These are phyloP conservation scores for Talinum fruticosum DNA, from an alignment of 148 eudicot genomes.

Conservation along the genomic window DNA sequence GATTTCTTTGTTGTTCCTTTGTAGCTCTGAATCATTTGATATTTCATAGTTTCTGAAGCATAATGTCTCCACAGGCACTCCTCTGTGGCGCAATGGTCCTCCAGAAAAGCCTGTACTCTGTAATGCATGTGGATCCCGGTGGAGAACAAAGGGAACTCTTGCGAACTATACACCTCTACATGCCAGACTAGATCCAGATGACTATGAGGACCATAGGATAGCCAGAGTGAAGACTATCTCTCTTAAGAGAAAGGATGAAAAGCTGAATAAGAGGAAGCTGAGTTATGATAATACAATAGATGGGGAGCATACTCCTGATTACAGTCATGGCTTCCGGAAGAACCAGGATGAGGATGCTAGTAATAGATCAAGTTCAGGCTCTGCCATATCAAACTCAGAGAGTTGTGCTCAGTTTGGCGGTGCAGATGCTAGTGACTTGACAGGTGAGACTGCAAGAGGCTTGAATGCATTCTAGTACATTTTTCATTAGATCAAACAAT, in stretches of 20 bases:
- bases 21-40: not conserved
- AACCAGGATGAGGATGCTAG: conserved; percentile 78
- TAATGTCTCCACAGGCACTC: conserved; percentile 63
- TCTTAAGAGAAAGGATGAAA: conserved; percentile 63
- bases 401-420: conserved; percentile 78
- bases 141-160: conserved; percentile 98
- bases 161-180: conserved; percentile 89
- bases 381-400: conserved; percentile 89
- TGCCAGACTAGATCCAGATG: conserved; percentile 71
- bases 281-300: conserved; percentile 35
- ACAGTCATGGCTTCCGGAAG: conserved; percentile 45
- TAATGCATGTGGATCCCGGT: conserved; percentile 97
- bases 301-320: conserved; percentile 34
- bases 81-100: conserved; percentile 99
- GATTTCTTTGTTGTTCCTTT: not conserved
- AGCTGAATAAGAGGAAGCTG: conserved; percentile 64
- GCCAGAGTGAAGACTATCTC: conserved; percentile 52
- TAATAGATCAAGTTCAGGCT: conserved; percentile 96
- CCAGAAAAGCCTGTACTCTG: conserved; percentile 97
- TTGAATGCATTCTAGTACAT: not conserved
- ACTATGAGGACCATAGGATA: conserved; percentile 59
- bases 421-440: conserved; percentile 86
- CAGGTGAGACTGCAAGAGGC: conserved; percentile 71
- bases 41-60: conserved; percentile 17
- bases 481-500: not conserved